phyloP scores from a whole-genome alignment of 148 eudicot genomes.

The Silene conica region DNA sequence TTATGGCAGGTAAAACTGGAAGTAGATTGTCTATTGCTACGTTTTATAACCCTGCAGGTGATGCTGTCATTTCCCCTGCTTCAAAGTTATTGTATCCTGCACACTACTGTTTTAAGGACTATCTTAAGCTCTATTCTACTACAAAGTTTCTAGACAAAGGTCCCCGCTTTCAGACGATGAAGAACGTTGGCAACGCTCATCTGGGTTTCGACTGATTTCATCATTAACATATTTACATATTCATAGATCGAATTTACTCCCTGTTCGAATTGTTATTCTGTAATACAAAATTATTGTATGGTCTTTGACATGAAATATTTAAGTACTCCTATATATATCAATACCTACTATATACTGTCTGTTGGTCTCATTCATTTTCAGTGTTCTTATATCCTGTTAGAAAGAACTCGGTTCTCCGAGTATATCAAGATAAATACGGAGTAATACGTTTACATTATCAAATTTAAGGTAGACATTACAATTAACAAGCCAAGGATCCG shows the following conservation, averaged over 20 bases:
- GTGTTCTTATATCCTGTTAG: too few relatives aligned
- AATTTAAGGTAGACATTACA: too few relatives aligned
- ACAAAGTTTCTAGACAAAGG: slow-evolving; percentile 75
- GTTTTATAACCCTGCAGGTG: slow-evolving; percentile 80
- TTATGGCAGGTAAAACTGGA: slow-evolving; percentile 59
- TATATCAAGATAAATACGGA: neutral
- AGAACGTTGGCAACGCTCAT: slow-evolving; percentile 32
- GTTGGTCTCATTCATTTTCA: too few relatives aligned
- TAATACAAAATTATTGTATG: too few relatives aligned
- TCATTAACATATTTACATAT: neutral
- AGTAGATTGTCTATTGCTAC: slow-evolving; percentile 75
- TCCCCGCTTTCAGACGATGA: slow-evolving; percentile 57
- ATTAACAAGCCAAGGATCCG: neutral
- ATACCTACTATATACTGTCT: too few relatives aligned
- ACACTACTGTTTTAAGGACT: slow-evolving; percentile 48
- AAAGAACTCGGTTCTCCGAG: too few relatives aligned
- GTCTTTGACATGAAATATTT: too few relatives aligned
- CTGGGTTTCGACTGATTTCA: neutral
- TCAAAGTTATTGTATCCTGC: slow-evolving; percentile 49
- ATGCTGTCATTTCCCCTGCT: slow-evolving; percentile 62
- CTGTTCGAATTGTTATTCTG: too few relatives aligned
- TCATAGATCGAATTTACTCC: too few relatives aligned
- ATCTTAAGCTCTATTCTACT: slow-evolving; percentile 49
- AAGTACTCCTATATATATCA: too few relatives aligned
- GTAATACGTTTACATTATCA: neutral